Base-by-base conservation (phyloP, 805 yeast genomes). In the Hermanozyma aechmeae region DNA sequence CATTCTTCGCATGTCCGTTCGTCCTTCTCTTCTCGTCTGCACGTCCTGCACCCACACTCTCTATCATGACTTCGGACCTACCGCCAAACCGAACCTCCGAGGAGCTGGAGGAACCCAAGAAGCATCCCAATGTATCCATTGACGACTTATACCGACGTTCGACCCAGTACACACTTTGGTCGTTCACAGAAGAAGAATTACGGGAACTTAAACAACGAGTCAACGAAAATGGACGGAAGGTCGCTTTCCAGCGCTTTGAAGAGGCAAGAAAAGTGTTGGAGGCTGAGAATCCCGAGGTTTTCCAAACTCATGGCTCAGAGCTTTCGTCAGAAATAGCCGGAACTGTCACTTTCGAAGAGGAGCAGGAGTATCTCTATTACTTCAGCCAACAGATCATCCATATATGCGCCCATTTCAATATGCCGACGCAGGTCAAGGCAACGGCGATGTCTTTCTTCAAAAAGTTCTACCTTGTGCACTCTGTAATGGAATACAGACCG, bases 111-210 rank as follows among this genome's bases (percentile, higher is more conserved):
- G n/a, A n/a, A n/a, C n/a, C n/a, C n/a, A n/a, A n/a, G n/a, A n/a
- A n/a, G n/a, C n/a, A n/a, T n/a, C n/a, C n/a, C 50, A 25, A 52
- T 66, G 66, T 81, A 6, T 61, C 85, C 1, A 81, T 75, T 43
- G 96, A 92, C 51, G 98, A 92, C 39, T 59, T 92, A 23, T 89
- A 84, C 53, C 70, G 97, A 25, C 68, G 86, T 18, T 82, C 95
- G 4, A 70, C 92, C 1, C 98, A 89, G 57, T 89, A 68, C 50
- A 62, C 79, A 29, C 32, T 73, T 7, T 89, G 98, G 98, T 86
- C 96, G 1, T 89, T 72, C 51, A 75, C 85, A 0, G 47, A 50
- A 13, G 71, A 71, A 2, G 71, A 69, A 32, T 61, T 89, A n/a
- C 56, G 52, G 3, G 62, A 65, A 16, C 53, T 61, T 20, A 59